A percentile compares a stretch with the other conserved stretches of the same genome.
These are phyloP conservation scores for Calonectria pauciramosa DNA, from an alignment of 2,329 filamentous ascomycete genomes.

Conservation along the genomic window DNA sequence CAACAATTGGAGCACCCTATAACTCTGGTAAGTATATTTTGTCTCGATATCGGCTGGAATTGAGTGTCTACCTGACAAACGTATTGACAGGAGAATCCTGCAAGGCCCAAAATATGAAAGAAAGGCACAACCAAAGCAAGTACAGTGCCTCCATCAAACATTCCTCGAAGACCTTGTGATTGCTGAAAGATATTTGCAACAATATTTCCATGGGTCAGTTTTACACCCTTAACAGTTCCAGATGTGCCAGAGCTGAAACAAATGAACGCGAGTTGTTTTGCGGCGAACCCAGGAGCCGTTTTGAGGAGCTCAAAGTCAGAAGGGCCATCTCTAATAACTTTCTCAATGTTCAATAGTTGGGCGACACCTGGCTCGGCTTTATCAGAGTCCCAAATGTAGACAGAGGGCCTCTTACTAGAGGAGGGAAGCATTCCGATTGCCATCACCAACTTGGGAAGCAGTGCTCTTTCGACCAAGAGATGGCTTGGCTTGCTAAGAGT, in stretches of 20 bases:
- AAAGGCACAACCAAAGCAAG: conserved; percentile 19
- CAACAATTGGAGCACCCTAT: conserved; percentile 10
- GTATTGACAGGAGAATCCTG: conserved; percentile 21
- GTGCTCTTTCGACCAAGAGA: conserved; percentile 2
- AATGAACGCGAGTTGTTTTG: conserved; percentile 7
- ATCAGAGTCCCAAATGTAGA: conserved; percentile 14
- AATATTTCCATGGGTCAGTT: conserved; percentile 14
- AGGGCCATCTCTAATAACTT: conserved; percentile 5
- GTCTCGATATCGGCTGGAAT: too few relatives aligned
- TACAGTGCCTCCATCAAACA: conserved; percentile 3
- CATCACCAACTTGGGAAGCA: not conserved
- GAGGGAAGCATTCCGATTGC: not conserved
- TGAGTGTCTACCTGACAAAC: conserved; percentile 5
- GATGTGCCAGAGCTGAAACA: conserved; percentile 23
- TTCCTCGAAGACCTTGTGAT: conserved; percentile 14
- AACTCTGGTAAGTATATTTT: not conserved
- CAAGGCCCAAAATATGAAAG: conserved; percentile 14
- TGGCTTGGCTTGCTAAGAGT: not conserved
- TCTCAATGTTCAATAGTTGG: not conserved
- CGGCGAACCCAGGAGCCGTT: not conserved
- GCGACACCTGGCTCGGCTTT: not conserved
- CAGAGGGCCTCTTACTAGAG: not conserved
- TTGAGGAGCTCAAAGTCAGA: not conserved
- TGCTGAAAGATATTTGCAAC: conserved; percentile 22
- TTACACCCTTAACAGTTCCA: conserved; percentile 15